Conservation (phyloP, 306 rosid species). For the Cucurbita maxima region DNA sequence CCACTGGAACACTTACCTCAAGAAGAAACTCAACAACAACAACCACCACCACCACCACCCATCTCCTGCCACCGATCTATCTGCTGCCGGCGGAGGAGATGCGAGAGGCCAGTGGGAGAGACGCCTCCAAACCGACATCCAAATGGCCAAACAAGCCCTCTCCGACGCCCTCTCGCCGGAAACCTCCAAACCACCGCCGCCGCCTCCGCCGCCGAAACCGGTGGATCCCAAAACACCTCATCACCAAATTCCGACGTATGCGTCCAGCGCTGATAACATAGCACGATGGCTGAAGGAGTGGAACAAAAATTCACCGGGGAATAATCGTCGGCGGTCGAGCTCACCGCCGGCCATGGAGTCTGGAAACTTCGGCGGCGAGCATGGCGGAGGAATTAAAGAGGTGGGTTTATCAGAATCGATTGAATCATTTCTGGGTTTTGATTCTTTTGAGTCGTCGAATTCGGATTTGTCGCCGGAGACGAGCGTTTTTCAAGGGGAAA, state of each 20-base stretch:
- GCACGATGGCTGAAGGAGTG: conserved; percentile 8
- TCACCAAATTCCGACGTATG: neutral
- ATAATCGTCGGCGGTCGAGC: neutral
- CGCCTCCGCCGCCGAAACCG: conserved; percentile 6
- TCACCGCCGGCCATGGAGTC: neutral
- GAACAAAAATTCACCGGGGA: neutral
- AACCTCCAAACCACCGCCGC: conserved; percentile 6
- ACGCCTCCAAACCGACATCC: conserved; percentile 78
- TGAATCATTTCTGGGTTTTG: conserved; percentile 1
- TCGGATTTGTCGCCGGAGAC: conserved; percentile 4
- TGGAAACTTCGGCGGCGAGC: neutral
- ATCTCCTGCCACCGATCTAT: conserved; percentile 12
- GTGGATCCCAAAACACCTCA: neutral
- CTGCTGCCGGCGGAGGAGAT: neutral
- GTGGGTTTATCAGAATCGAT: neutral
- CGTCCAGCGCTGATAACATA: conserved; percentile 4
- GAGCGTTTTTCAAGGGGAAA: conserved; percentile 7
- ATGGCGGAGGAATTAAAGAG: neutral
- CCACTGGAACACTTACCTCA: conserved; percentile 90
- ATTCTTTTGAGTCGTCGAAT: conserved; percentile 5
- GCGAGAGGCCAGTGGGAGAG: conserved; percentile 90
- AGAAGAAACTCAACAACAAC: conserved; percentile 53
- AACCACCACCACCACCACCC: conserved; percentile 13
- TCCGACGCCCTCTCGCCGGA: conserved; percentile 61
- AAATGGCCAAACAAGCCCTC: conserved; percentile 69